Base-by-base conservation (phyloP, 2,329 filamentous ascomycete species). In the Penicillium aurantiogriseum region DNA sequence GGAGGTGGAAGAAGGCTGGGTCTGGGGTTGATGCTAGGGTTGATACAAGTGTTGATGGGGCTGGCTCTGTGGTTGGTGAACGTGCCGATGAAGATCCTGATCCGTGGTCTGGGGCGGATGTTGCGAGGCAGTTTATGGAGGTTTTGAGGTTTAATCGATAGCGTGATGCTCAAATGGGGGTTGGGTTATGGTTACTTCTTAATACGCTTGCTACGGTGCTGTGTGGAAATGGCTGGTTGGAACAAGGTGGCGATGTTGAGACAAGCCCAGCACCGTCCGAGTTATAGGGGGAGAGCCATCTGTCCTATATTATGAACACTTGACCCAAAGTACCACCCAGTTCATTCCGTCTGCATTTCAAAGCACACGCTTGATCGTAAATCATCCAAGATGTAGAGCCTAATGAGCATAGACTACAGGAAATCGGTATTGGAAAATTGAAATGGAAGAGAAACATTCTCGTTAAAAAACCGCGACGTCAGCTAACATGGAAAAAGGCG, bases 71-170 rank as follows among this genome's bases (percentile, higher is more conserved):
- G 27, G 19, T 54, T 25, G 59, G 31, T 44, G 62, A 54, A 55
- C 50, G 57, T 29, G 62, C 62, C 23, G 71, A 72, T 13, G 67
- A 69, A 47, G 71, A 73, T 46, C 63, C 67, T 17, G 69, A 74
- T 66, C 64, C 69, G n/a, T 62, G 72, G 55, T 69, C 70, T 29
- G 75, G 74, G 1, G 68, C 69, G 33, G 76, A 78, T 70, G 61
- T 77, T 57, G 75, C 75, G 23, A 75, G 75, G 59, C 76, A 78
- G 63, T 78, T 76, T 60, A 77, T 78, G 74, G 76, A 78, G 65
- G 73, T 77, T 48, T 70, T 78, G 57, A 69, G 74, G 36, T 77
- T 78, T 48, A 77, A 74, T 63, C 70, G 75, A 56, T 78, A 60
- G 53, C 55, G 42, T 29, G 5, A 8, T 31, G 27, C 13, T 23